Conservation (phyloP, 345 rosid species). For the Combretum micranthum region DNA sequence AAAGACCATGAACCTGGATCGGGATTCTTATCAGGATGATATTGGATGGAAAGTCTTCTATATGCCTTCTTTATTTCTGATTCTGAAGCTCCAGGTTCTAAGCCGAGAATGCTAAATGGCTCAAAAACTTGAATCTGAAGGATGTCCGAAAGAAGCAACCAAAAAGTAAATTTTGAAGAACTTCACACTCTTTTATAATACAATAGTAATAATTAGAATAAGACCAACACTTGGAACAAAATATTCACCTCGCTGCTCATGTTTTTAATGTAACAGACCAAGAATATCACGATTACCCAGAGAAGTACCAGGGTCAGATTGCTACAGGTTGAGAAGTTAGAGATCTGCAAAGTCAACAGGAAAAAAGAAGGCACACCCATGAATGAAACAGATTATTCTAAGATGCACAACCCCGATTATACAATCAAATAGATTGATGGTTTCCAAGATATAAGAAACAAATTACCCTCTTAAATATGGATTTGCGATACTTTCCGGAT, state of each 20-base stretch:
- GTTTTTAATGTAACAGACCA: constrained; percentile 78
- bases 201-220: background rate
- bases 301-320: constrained; percentile 80
- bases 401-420: background rate
- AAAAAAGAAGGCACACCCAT: background rate
- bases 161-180: constrained; percentile 6
- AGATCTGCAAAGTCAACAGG: constrained; percentile 50
- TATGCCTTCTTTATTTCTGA: constrained; percentile 88
- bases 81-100: constrained; percentile 75
- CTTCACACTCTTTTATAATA: background rate
- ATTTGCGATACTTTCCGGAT: constrained; percentile 81
- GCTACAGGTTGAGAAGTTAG: constrained; percentile 87
- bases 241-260: constrained; percentile 72
- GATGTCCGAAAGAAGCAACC: constrained; percentile 6
- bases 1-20: constrained; percentile 76
- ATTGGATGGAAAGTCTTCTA: constrained; percentile 78
- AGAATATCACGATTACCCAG: constrained; percentile 82
- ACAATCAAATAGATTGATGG: background rate
- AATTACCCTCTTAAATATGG: constrained; percentile 71
- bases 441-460: background rate
- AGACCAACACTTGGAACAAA: background rate
- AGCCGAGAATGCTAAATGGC: constrained; percentile 78
- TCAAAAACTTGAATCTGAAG: constrained; percentile 81
- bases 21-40: constrained; percentile 99
- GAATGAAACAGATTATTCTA: constrained; percentile 1